Percentiles rank a stretch among this genome's conserved stretches.
Evolutionary conservation across 768 basidiomycete species (phyloP).

Genomic region (Flagelloscypha sp.): DNA sequence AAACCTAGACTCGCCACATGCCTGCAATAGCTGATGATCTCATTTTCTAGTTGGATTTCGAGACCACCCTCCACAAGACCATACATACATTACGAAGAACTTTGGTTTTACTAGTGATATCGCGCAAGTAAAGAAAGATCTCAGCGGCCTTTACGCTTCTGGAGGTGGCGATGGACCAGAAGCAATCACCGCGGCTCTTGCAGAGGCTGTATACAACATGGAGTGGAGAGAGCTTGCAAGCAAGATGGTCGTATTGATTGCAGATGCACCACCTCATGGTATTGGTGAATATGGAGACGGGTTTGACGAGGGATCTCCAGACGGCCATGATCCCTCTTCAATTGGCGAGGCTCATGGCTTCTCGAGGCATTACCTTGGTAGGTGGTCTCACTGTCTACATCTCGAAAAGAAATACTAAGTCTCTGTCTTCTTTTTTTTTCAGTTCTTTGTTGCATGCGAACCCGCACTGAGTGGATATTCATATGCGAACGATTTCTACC

Average conservation of each 20-base stretch:
- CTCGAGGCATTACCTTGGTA: slow-evolving; percentile 83
- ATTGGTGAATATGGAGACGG: slow-evolving; percentile 97
- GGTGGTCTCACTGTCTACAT: slow-evolving; percentile 18
- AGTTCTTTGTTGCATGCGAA: slow-evolving; percentile 99
- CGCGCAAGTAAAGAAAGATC: slow-evolving; percentile 72
- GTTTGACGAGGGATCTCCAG: slow-evolving; percentile 90
- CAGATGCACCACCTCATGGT: slow-evolving; percentile 96
- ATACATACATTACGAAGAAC: slow-evolving; percentile 88
- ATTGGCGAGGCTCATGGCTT: slow-evolving; percentile 83
- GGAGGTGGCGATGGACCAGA: slow-evolving; percentile 95
- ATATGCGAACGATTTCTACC: slow-evolving; percentile 93
- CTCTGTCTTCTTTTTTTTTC: slow-evolving; percentile 9
- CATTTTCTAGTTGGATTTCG: slow-evolving; percentile 67
- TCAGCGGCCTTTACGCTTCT: slow-evolving; percentile 78
- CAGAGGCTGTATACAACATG: slow-evolving; percentile 79
- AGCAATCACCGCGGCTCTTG: slow-evolving; percentile 89
- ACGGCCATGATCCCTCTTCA: slow-evolving; percentile 87
- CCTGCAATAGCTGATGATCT: not conserved
- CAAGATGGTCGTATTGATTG: slow-evolving; percentile 95
- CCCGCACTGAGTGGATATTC: slow-evolving; percentile 88
- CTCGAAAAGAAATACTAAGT: no score
- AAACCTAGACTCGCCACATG: no score
- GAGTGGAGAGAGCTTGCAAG: slow-evolving; percentile 84
- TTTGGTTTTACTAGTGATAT: slow-evolving; percentile 95
- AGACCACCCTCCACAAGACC: slow-evolving; percentile 96